Base-by-base conservation (phyloP, 805 yeast species). In the Kodamaea leandrae region DNA sequence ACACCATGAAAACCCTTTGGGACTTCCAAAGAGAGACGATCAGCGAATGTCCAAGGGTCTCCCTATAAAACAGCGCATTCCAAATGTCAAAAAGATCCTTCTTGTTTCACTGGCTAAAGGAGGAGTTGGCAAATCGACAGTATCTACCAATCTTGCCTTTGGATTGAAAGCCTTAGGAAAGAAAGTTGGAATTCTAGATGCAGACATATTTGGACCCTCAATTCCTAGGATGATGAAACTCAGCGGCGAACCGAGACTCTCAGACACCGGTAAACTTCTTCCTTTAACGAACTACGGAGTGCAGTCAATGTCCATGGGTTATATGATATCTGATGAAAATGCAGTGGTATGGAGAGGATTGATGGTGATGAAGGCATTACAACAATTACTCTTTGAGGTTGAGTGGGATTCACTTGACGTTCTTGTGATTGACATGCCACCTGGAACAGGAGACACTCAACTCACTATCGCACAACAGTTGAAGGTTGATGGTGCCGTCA, bases 401-500 rank as follows among this genome's bases (percentile, higher is more conserved):
- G 76, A 80, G 33, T 87, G 96, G 96, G 66, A 69, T 19, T 55
- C 59, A 4, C 56, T 86, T 32, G 95, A 87, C 55, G 72, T 80
- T 16, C 64, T 87, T 36, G 82, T 87, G 1, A 66, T 87, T 8
- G 96, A 87, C 52, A 76, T 87, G 85, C 96, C 96, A 0, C 96
- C 96, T 0, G 96, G 96, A 2, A 87, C 96, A 0, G 96, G 96
- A 14, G 96, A 87, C 56, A 82, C 86, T 0, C 96, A 87, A 53
- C 68, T 87, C 41, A 83, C 95, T 0, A 69, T 87, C n/a, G 80
- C 88, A 19, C 96, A 87, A 59, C 83, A 80, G 51, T 58, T 84
- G n/a, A 72, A 74, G 34, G 77, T 87, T 0, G 84, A 81, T 51
- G 96, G 95, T 0, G 87, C 95, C 0, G 74, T 87, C 1, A 77